These are phyloP conservation scores for Quercus glauca DNA, from an alignment of 306 rosid genomes.

Conservation along the genomic window DNA sequence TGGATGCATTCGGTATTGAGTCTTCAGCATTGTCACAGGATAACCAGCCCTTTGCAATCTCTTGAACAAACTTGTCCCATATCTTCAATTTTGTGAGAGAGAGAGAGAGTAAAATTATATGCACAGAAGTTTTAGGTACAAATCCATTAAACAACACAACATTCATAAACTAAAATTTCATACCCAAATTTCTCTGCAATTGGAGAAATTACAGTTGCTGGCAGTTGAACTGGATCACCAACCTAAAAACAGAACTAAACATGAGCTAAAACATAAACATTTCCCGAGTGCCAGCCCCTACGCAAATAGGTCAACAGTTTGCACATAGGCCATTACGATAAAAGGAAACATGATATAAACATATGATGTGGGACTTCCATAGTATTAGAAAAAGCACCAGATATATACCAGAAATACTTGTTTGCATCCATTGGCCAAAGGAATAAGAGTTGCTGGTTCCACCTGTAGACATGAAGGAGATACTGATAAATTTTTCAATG, in stretches of 20 bases:
- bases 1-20: conserved; percentile 99
- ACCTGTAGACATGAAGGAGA: conserved; percentile 46
- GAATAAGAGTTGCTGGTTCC: conserved; percentile 92
- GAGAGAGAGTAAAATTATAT: conserved; percentile 4
- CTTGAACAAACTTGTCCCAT: conserved; percentile 85
- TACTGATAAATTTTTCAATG: background rate
- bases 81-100: conserved; percentile 45
- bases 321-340: background rate
- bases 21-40: conserved; percentile 95
- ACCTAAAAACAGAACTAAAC: conserved; percentile 39
- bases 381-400: conserved; percentile 15
- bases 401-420: conserved; percentile 84
- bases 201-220: conserved; percentile 90
- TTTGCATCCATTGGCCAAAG: conserved; percentile 87
- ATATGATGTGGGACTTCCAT: conserved; percentile 5
- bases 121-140: conserved; percentile 2
- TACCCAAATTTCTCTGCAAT: conserved; percentile 72
- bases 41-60: conserved; percentile 81
- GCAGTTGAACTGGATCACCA: conserved; percentile 97
- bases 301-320: background rate
- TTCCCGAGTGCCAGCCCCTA: background rate
- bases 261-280: background rate
- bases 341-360: background rate
- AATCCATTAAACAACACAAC: conserved; percentile 1
- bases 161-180: conserved; percentile 1